Conservation (phyloP, 2,329 filamentous ascomycete genomes). For the Beauveria scarabaeidicola region DNA sequence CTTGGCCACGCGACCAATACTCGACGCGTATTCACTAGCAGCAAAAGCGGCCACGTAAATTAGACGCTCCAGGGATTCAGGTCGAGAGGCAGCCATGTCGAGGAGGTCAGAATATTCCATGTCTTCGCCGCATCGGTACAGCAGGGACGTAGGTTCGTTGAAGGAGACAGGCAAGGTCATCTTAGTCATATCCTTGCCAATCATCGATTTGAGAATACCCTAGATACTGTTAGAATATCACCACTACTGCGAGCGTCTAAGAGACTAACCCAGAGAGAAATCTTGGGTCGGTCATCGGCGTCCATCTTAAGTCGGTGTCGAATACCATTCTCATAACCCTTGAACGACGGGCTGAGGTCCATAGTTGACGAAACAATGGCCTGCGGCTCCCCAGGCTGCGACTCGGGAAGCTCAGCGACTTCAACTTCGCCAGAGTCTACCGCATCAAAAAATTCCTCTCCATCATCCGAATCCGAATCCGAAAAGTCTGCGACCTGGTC, state of each 20-base stretch:
- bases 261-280: slow-evolving; percentile 80
- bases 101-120: slow-evolving; percentile 96
- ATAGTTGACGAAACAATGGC: slow-evolving; percentile 33
- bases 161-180: slow-evolving; percentile 98
- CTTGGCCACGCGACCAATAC: slow-evolving; percentile 92
- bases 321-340: slow-evolving; percentile 84
- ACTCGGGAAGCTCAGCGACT: slow-evolving; percentile 54
- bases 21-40: slow-evolving; percentile 92
- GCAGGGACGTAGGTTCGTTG: slow-evolving; percentile 92
- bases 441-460: slow-evolving; percentile 95
- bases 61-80: slow-evolving; percentile 83
- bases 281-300: slow-evolving; percentile 83
- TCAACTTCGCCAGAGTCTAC: slow-evolving; percentile 89
- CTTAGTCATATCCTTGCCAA: slow-evolving; percentile 99
- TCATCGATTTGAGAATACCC: slow-evolving; percentile 98
- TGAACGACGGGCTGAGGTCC: slow-evolving; percentile 71
- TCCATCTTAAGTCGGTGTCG: slow-evolving; percentile 78
- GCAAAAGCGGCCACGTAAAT: slow-evolving; percentile 95
- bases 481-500: slow-evolving; percentile 66
- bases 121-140: slow-evolving; percentile 92
- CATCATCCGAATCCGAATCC: slow-evolving; percentile 72
- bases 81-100: slow-evolving; percentile 75
- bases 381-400: slow-evolving; percentile 8
- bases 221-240: slow-evolving; percentile 30
- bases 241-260: not conserved